phyloP scores from a whole-genome alignment of 345 rosid genomes.

The Erodium maritimum region DNA sequence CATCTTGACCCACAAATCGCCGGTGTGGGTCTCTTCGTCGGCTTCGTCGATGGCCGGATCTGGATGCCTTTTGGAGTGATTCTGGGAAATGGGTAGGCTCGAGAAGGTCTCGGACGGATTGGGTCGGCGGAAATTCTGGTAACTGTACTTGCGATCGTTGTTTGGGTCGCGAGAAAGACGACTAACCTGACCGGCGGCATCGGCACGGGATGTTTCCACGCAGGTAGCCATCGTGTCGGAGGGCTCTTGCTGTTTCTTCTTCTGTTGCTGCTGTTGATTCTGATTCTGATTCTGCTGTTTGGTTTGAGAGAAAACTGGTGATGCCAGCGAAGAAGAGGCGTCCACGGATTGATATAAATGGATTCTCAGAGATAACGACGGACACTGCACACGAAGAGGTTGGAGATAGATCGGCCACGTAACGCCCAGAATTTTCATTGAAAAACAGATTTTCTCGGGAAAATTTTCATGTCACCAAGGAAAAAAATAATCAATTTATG shows the following conservation, averaged over 20 bases:
- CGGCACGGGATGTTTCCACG: conserved; percentile 34
- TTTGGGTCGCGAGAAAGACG: conserved; percentile 33
- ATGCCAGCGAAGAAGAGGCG: not conserved
- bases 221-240: conserved; percentile 51
- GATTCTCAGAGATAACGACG: conserved; percentile 3
- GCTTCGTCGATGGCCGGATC: conserved; percentile 12
- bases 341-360: conserved; percentile 9
- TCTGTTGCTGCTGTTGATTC: not conserved
- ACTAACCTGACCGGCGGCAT: conserved; percentile 7
- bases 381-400: conserved; percentile 24
- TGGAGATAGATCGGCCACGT: conserved; percentile 18
- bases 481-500: too few species aligned
- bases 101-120: too few species aligned
- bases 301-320: conserved; percentile 6
- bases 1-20: conserved; percentile 49
- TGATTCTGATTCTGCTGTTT: not conserved
- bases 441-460: conserved; percentile 20
- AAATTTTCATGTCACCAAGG: too few species aligned
- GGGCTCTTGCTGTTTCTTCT: not conserved
- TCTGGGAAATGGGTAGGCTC: conserved; percentile 22
- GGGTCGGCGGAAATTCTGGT: conserved; percentile 24
- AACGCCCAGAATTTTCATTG: conserved; percentile 32
- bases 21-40: too few species aligned
- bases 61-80: conserved; percentile 26
- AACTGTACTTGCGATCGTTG: conserved; percentile 21